Evolutionary conservation across 768 basidiomycete species (phyloP).

Genomic region (Kwoniella pini): DNA sequence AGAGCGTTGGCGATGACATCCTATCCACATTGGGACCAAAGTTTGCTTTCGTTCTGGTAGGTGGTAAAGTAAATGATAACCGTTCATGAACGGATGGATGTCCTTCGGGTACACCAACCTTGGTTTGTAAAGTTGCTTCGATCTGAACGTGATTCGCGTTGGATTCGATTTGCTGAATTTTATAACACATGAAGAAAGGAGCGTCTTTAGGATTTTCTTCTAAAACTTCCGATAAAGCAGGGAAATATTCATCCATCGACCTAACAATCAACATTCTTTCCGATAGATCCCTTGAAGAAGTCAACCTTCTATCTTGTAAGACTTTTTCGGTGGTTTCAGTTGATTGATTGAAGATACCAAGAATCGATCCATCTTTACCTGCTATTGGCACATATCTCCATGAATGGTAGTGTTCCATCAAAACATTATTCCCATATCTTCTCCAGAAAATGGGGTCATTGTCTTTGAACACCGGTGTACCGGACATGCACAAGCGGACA

Average conservation of each 20-base stretch:
- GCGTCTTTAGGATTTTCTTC: conserved; percentile 39
- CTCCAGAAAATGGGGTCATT: conserved; percentile 34
- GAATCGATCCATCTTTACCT: conserved; percentile 24
- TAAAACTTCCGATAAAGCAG: conserved; percentile 30
- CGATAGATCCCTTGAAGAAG: conserved; percentile 35
- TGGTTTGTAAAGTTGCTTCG: conserved; percentile 22
- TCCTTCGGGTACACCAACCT: conserved; percentile 36
- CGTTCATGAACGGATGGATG: conserved; percentile 27
- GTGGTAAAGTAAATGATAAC: conserved; percentile 17
- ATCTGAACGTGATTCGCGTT: conserved; percentile 1
- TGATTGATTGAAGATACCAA: conserved; percentile 43
- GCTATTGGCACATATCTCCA: conserved; percentile 45
- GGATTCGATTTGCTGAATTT: conserved; percentile 23
- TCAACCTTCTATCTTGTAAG: conserved; percentile 35
- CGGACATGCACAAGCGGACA: conserved; percentile 12
- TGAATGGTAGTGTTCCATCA: conserved; percentile 38
- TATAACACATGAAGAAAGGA: conserved; percentile 43
- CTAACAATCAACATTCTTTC: conserved; percentile 35
- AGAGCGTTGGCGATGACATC: conserved; percentile 41
- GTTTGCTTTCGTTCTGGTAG: conserved; percentile 2
- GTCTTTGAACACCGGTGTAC: conserved; percentile 27
- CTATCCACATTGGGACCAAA: conserved; percentile 35
- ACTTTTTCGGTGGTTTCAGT: conserved; percentile 37
- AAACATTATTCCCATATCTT: conserved; percentile 20
- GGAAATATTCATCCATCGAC: conserved; percentile 33